phyloP scores from a whole-genome alignment of 2,329 filamentous ascomycete genomes.

The Trichoderma lentiforme region DNA sequence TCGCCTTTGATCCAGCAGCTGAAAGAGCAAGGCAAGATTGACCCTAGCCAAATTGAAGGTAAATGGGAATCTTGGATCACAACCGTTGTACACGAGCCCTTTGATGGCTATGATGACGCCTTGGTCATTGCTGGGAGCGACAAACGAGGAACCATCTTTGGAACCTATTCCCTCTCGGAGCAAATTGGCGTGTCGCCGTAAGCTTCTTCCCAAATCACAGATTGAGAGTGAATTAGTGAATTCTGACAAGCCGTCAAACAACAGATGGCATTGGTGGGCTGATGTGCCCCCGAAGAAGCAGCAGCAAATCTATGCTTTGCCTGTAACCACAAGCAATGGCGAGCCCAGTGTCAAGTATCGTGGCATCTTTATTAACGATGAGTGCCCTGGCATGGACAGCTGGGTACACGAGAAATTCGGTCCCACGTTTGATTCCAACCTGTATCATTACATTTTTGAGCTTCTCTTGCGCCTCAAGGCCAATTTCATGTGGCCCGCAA shows the following conservation, averaged over 20 bases:
- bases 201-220: conserved; percentile 1
- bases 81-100: conserved; percentile 44
- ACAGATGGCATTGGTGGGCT: conserved; percentile 57
- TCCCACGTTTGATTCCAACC: conserved; percentile 50
- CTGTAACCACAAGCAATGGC: conserved; percentile 31
- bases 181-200: conserved; percentile 58
- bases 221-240: not conserved
- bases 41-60: conserved; percentile 31
- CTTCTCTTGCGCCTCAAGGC: conserved; percentile 56
- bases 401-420: conserved; percentile 52
- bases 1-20: conserved; percentile 24
- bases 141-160: conserved; percentile 58
- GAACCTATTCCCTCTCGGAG: conserved; percentile 57
- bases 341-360: conserved; percentile 57
- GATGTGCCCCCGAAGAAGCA: conserved; percentile 51
- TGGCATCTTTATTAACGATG: conserved; percentile 61
- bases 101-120: conserved; percentile 40
- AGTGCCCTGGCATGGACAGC: conserved; percentile 44
- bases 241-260: not conserved
- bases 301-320: conserved; percentile 46
- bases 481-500: conserved; percentile 66
- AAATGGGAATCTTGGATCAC: conserved; percentile 57
- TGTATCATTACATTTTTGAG: conserved; percentile 62
- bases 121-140: conserved; percentile 58
- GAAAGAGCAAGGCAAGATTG: conserved; percentile 22